Base-by-base conservation (phyloP, 1,284 basidiomycete genomes). In the Phellinidium pouzarii region DNA sequence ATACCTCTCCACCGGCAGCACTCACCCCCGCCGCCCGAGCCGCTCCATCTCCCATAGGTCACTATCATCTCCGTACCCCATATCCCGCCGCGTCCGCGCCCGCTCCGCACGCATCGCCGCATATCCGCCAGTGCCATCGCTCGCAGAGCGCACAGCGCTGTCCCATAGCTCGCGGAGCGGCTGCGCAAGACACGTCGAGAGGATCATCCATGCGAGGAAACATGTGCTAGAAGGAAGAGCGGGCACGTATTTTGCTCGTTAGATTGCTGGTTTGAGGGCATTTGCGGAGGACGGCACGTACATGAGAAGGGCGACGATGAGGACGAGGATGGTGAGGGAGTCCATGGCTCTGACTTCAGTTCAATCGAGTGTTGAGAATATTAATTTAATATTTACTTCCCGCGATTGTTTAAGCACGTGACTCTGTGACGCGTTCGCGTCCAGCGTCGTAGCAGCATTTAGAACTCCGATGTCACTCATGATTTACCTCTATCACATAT, bases 11-110 rank as follows among this genome's bases (percentile, higher is more conserved):
- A 6, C 46, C 14, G 3, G 23, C 40, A 37, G 29, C 25, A 19
- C 26, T 41, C 43, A 44, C 5, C 53, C 48, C 3, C 50, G 37
- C 20, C 53, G 46, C 29, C 44, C 46, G 12, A 56, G 19, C 29
- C 29, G 19, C 31, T 56, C 54, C 54, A 56, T 52, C 38, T 56
- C 54, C 50, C 50, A 56, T 4, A 52, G 36, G n/a, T 49, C 54
- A 9, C 40, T 17, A 48, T 56, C 45, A 22, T 52, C 50, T n/a
- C 46, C 40, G 44, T 43, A 52, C 25, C 54, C 54, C 17, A 56
- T 29, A 12, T 56, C 54, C 1, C 42, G 49, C 41, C 54, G 41
- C 25, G 45, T 34, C 19, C 50, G 38, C 9, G 27, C 44, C 12
- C 53, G 43, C 4, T 31, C 37, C 7, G 26, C 12, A 3, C 44